These are phyloP conservation scores for Peniophora sp. DNA, from an alignment of 1,284 basidiomycete species.

Conservation along the genomic window DNA sequence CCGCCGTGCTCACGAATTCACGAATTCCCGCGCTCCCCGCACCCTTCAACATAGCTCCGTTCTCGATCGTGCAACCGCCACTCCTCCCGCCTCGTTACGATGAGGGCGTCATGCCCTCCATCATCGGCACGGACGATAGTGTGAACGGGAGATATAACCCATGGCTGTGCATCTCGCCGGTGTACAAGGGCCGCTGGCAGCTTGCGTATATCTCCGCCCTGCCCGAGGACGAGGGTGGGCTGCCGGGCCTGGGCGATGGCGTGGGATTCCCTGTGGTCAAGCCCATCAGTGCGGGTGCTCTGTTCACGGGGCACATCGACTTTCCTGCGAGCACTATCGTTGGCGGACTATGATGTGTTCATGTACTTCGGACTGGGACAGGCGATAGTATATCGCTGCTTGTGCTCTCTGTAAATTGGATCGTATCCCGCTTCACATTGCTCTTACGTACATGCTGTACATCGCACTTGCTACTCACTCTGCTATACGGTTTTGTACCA, in stretches of 20 bases:
- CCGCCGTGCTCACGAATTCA: conserved; percentile 8
- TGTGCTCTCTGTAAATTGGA: too few species aligned
- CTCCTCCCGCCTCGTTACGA: conserved; percentile 1
- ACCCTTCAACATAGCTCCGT: background rate
- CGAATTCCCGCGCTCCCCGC: conserved; percentile 6
- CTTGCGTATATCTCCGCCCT: conserved; percentile 5
- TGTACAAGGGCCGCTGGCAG: conserved; percentile 7
- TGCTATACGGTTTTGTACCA: too few species aligned
- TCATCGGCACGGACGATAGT: conserved; percentile 1
- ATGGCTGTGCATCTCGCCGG: conserved; percentile 6
- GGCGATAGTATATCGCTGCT: too few species aligned
- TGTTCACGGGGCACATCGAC: conserved; percentile 7
- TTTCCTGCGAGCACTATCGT: background rate
- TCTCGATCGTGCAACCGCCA: conserved; percentile 9
- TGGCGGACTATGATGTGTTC: too few species aligned
- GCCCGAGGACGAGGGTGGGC: background rate
- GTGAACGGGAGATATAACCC: background rate
- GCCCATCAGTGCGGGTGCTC: conserved; percentile 2
- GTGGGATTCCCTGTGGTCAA: conserved; percentile 3
- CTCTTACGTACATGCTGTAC: too few species aligned
- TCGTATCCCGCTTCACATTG: too few species aligned
- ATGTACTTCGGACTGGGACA: too few species aligned
- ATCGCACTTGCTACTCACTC: too few species aligned
- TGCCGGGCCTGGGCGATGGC: conserved; percentile 6
- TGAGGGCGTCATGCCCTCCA: background rate